These are phyloP conservation scores for Metschnikowia cubensis DNA, from an alignment of 805 yeast genomes.

Conservation along the genomic window DNA sequence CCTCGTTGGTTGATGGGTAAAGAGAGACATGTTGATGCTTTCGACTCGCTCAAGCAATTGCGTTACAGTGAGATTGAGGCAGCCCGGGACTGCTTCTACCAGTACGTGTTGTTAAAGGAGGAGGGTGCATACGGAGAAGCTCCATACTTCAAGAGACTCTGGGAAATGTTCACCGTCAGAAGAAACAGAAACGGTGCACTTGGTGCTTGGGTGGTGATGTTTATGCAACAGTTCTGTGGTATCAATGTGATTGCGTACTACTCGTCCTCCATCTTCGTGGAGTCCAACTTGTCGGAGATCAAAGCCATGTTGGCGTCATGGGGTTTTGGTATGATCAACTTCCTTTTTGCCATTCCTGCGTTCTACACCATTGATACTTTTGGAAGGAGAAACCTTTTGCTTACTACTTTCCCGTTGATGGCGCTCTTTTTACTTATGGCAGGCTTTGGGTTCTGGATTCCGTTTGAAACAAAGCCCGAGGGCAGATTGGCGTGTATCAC, in stretches of 20 bases:
- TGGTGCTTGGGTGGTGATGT: constrained; percentile 79
- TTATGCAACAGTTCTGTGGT: constrained; percentile 91
- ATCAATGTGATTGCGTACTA: constrained; percentile 85
- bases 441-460: constrained; percentile 71
- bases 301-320: constrained; percentile 73
- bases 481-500: constrained; percentile 66
- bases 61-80: constrained; percentile 50
- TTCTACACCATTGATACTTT: constrained; percentile 71
- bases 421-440: constrained; percentile 54
- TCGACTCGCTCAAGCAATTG: constrained; percentile 43
- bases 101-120: constrained; percentile 54
- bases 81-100: constrained; percentile 62
- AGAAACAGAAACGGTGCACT: constrained; percentile 80
- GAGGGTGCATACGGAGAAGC: constrained; percentile 49
- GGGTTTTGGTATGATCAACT: constrained; percentile 83
- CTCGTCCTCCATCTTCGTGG: constrained; percentile 69
- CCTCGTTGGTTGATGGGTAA: constrained; percentile 66
- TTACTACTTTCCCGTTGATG: constrained; percentile 63
- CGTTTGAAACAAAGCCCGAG: constrained; percentile 34
- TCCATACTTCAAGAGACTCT: constrained; percentile 44
- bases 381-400: constrained; percentile 64
- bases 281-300: constrained; percentile 59
- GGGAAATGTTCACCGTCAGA: constrained; percentile 63
- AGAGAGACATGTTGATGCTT: constrained; percentile 47
- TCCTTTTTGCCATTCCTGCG: constrained; percentile 79